phyloP scores from a whole-genome alignment of 1,139 yeast genomes.

The Geotrichum fermentans region DNA sequence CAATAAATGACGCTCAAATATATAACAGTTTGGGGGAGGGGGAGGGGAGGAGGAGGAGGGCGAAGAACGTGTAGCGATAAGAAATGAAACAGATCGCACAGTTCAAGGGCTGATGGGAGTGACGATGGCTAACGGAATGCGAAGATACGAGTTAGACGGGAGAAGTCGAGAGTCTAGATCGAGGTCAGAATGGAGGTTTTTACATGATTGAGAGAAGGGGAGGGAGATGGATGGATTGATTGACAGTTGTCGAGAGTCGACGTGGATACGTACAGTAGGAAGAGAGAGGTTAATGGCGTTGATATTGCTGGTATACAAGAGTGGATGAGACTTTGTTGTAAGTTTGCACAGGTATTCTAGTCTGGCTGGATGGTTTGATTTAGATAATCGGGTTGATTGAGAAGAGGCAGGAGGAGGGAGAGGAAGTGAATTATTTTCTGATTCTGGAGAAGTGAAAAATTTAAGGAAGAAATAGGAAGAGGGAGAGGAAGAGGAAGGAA shows the following conservation, averaged over 20 bases:
- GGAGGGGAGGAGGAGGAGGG: background rate
- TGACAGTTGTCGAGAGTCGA: no score
- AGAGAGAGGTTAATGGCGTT: no score
- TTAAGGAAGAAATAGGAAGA: background rate
- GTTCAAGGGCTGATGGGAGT: background rate
- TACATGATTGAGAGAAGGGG: no score
- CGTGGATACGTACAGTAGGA: no score
- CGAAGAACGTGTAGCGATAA: constrained; percentile 12
- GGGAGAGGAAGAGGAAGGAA: background rate
- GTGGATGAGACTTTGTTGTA: no score
- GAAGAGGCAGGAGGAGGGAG: no score
- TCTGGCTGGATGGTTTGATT: no score
- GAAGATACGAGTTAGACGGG: background rate
- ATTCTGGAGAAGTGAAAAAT: background rate
- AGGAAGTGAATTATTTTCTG: background rate
- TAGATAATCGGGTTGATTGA: no score
- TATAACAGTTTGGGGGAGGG: background rate
- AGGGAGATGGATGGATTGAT: no score
- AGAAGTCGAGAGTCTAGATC: background rate
- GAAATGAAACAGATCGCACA: constrained; percentile 19
- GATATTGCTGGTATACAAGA: no score
- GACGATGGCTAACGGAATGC: background rate
- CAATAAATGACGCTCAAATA: constrained; percentile 13
- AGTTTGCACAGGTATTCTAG: no score
- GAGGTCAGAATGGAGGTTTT: background rate